Percentiles rank a stretch among this genome's conserved stretches.
phyloP scores from a whole-genome alignment of 1,139 yeast species.

The Hansenula sp. region DNA sequence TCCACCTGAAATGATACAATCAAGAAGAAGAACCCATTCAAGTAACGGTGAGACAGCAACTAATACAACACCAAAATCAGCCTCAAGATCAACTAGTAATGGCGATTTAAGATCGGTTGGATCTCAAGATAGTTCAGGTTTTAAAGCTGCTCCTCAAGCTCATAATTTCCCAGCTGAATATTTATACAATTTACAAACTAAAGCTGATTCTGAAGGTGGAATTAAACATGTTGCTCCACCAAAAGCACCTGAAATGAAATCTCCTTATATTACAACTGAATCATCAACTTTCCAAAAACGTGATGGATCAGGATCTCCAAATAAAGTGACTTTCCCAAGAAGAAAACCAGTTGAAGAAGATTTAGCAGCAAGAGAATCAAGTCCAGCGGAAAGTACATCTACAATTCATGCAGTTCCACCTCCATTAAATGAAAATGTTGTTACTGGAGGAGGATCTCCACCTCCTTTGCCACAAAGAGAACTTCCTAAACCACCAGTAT shows the following conservation, averaged over 20 bases:
- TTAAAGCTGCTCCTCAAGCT: conserved; percentile 21
- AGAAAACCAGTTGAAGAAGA: conserved; percentile 17
- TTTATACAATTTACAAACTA: conserved; percentile 15
- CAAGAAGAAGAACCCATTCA: conserved; percentile 43
- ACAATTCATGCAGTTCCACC: conserved; percentile 5
- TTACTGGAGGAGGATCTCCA: not conserved
- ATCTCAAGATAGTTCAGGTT: not conserved
- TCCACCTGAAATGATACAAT: conserved; percentile 61
- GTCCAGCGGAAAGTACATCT: not conserved
- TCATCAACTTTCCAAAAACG: not conserved
- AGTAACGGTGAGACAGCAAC: conserved; percentile 16
- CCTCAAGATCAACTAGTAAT: conserved; percentile 4
- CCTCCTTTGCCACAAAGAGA: not conserved
- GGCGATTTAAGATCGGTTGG: not conserved
- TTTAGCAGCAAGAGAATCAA: not conserved
- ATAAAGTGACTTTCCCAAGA: conserved; percentile 7
- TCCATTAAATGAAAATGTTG: too few species aligned
- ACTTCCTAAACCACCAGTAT: not conserved
- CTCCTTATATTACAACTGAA: conserved; percentile 11
- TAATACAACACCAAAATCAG: conserved; percentile 1
- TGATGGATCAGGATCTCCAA: conserved; percentile 1
- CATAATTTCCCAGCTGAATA: conserved; percentile 23
- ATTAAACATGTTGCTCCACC: conserved; percentile 16
- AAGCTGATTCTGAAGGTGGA: conserved; percentile 6
- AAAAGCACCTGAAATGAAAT: conserved; percentile 22